Base-by-base conservation (phyloP, 2,329 filamentous ascomycete genomes). In the Cercospora beticola region DNA sequence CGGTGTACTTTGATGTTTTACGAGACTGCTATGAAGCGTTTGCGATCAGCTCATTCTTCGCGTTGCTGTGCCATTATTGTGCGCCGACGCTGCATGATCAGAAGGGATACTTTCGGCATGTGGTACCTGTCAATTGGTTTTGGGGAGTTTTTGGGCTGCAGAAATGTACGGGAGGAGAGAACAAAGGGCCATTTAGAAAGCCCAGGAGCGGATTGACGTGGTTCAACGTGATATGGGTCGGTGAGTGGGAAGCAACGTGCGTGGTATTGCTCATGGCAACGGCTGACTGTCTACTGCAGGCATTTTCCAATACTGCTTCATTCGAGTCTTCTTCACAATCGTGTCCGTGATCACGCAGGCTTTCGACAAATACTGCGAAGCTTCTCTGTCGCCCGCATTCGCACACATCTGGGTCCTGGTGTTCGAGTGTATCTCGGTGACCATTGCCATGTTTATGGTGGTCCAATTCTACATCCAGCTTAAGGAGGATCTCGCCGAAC, bases 1-100 rank as follows among this genome's bases (percentile, higher is more conserved):
- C 90, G 60, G 87, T 95, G 66, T 96, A 96, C 82, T 95, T 90
- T 78, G 86, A 92, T 76, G 89, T 95, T 63, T 82, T 94, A 54
- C 88, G 91, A 75, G 91, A 95, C 78, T 94, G 92, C 81, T 96
- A 96, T 79, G 93, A 96, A 82, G 92, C 93, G 10, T 94, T 96
- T 75, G 92, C 92, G 67, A 94, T 96, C 72, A 90, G 91, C 31
- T 92, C 91, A 71, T 97, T 96, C 83, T 96, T 96, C 81, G 88
- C 90, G 8, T 83, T 96, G 58, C 82, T 96, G 76, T 95, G 92
- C 78, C 87, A 92, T 76, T 95, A 95, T 79, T 85, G 93, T 70
- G 91, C 90, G 5, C 90, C 91, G 7, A 88, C 90, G 73, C 81
- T 96, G 23, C 92, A 94, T 79, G 85, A 88, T 28, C 93, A 96